Conservation (phyloP, 345 rosid species). For the Citrus glauca region DNA sequence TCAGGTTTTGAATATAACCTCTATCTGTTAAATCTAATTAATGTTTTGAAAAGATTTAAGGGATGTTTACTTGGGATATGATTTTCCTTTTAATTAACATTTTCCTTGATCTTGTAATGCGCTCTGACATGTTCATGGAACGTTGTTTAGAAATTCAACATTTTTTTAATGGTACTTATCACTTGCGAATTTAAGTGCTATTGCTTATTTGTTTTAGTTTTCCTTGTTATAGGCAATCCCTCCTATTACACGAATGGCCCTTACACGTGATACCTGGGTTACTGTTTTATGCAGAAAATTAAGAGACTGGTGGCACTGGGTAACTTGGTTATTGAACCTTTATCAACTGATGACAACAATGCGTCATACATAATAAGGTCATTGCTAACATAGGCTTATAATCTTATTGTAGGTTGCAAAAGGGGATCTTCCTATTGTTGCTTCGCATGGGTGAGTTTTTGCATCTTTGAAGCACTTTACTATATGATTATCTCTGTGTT, state of each 20-base stretch:
- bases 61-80: background rate
- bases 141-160: background rate
- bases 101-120: background rate
- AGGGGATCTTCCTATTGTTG: constrained; percentile 94
- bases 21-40: background rate
- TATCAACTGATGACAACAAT: constrained; percentile 19
- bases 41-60: background rate
- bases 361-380: constrained; percentile 6
- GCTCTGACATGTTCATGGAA: background rate
- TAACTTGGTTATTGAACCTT: constrained; percentile 34
- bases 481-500: constrained; percentile 8
- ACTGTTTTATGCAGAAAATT: constrained; percentile 96
- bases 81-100: background rate
- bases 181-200: background rate
- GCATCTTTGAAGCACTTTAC: constrained; percentile 12
- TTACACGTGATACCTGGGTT: constrained; percentile 96
- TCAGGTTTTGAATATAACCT: background rate
- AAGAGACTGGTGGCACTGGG: constrained; percentile 99
- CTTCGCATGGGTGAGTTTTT: constrained; percentile 87
- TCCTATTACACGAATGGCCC: constrained; percentile 92
- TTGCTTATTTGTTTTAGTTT: constrained; percentile 5
- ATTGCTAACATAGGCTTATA: constrained; percentile 26
- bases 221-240: constrained; percentile 67
- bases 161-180: background rate
- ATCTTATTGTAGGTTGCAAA: constrained; percentile 76